A percentile compares a stretch with the other conserved stretches of the same genome.
These are phyloP conservation scores for Microbotryomycetes sp. DNA, from an alignment of 1,284 basidiomycete genomes.

Conservation along the genomic window DNA sequence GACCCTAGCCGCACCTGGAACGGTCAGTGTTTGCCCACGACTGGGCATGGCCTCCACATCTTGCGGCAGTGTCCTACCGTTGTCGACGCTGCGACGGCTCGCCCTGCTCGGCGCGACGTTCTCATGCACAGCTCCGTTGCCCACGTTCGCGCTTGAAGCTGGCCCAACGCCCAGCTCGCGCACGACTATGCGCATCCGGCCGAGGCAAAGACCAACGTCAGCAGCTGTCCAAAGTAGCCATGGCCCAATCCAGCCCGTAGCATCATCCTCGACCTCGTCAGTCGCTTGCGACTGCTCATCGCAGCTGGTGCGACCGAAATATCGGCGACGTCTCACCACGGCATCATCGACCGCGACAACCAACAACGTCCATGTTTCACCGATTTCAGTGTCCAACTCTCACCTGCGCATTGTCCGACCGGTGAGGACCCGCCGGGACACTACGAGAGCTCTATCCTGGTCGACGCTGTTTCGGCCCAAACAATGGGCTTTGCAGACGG, in stretches of 20 bases:
- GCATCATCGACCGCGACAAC: no score
- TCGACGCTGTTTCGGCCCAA: neutral
- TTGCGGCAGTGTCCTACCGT: neutral
- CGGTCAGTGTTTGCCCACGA: no score
- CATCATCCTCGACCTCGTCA: conserved; percentile 3
- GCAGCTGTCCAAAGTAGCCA: neutral
- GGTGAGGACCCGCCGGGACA: neutral
- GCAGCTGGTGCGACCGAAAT: no score
- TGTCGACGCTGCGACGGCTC: conserved; percentile 3
- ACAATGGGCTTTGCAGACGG: neutral
- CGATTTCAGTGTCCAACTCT: neutral
- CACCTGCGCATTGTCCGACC: neutral
- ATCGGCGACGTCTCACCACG: neutral
- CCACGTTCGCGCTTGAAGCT: conserved; percentile 8
- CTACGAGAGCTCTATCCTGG: neutral
- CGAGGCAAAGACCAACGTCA: neutral
- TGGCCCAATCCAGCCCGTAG: neutral
- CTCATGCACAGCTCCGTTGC: conserved; percentile 7
- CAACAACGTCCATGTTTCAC: neutral
- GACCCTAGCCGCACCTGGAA: no score
- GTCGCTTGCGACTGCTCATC: neutral
- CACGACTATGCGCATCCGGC: neutral
- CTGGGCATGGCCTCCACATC: neutral
- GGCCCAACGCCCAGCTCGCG: conserved; percentile 5
- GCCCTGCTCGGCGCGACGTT: conserved; percentile 10